Conservation (phyloP, 768 basidiomycete species). For the Auricularia auricula-judae region DNA sequence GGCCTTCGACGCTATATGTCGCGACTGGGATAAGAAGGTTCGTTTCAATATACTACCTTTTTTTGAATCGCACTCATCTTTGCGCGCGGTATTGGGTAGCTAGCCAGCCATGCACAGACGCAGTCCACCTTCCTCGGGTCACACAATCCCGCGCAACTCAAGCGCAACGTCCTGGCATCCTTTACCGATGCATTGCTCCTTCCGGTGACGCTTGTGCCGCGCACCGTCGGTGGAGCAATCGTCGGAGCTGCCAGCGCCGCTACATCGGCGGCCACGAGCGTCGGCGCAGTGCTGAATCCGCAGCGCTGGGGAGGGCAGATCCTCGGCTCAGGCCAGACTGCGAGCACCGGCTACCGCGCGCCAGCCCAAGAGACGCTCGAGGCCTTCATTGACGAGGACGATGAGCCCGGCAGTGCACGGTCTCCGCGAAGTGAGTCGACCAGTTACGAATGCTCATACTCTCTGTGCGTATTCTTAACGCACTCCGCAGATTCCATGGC, state of each 20-base stretch:
- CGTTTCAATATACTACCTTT: conserved; percentile 7
- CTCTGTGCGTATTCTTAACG: neutral
- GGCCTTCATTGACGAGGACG: neutral
- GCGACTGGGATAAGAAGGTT: conserved; percentile 72
- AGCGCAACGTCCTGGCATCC: conserved; percentile 84
- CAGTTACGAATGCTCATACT: neutral
- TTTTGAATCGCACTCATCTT: neutral
- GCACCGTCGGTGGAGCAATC: conserved; percentile 43
- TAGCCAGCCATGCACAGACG: conserved; percentile 1
- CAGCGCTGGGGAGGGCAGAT: conserved; percentile 59
- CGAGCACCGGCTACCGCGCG: neutral
- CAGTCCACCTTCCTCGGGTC: conserved; percentile 51
- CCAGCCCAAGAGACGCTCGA: conserved; percentile 3
- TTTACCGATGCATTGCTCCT: conserved; percentile 84
- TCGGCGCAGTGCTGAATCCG: conserved; percentile 84
- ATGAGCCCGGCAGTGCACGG: neutral
- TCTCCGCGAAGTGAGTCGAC: neutral
- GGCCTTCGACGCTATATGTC: conserved; percentile 62
- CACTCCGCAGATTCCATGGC: too few relatives aligned
- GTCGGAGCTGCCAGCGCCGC: conserved; percentile 61
- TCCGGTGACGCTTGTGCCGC: conserved; percentile 93
- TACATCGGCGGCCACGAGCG: conserved; percentile 67
- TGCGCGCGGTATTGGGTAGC: neutral
- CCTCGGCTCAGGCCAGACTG: conserved; percentile 7
- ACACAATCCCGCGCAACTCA: conserved; percentile 82